Percentiles rank a stretch among this genome's conserved stretches.
These are phyloP conservation scores for Mortierella sp. DNA, from an alignment of 371 early-diverging fungal genomes.

Conservation along the genomic window DNA sequence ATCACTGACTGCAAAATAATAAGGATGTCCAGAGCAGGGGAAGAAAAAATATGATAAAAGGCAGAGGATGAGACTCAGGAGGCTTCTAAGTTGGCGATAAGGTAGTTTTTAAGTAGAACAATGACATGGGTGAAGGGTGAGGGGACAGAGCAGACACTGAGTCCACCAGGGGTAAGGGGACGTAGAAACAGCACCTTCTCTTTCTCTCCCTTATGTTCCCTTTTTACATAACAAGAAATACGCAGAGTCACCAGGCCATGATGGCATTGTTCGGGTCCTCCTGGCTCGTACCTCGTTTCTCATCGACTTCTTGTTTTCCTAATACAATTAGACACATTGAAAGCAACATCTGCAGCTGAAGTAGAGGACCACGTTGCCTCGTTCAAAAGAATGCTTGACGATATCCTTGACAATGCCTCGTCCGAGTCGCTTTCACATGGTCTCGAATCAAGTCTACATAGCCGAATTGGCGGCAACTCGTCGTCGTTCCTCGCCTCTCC, in stretches of 20 bases:
- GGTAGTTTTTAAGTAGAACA: too few relatives aligned
- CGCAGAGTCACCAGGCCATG: too few relatives aligned
- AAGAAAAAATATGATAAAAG: too few relatives aligned
- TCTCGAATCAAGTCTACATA: slow-evolving; percentile 39
- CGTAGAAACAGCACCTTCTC: not conserved
- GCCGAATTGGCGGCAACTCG: slow-evolving; percentile 28
- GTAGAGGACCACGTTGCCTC: slow-evolving; percentile 55
- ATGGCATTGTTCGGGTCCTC: too few relatives aligned
- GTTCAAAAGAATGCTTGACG: slow-evolving; percentile 54
- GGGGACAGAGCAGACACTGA: not conserved
- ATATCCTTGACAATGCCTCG: slow-evolving; percentile 51
- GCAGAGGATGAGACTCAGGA: too few relatives aligned
- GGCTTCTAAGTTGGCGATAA: too few relatives aligned
- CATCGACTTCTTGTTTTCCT: not conserved
- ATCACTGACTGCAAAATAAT: too few relatives aligned
- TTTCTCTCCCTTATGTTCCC: not conserved
- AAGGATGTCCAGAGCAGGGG: too few relatives aligned
- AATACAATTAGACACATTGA: slow-evolving; percentile 7
- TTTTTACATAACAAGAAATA: too few relatives aligned
- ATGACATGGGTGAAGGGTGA: not conserved
- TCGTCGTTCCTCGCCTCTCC: slow-evolving; percentile 28
- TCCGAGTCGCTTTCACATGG: slow-evolving; percentile 48
- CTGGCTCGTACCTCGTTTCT: not conserved
- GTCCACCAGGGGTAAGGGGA: not conserved
- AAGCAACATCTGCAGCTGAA: slow-evolving; percentile 13